Conservation (phyloP, 805 yeast species). For the Clavispora fructus region DNA sequence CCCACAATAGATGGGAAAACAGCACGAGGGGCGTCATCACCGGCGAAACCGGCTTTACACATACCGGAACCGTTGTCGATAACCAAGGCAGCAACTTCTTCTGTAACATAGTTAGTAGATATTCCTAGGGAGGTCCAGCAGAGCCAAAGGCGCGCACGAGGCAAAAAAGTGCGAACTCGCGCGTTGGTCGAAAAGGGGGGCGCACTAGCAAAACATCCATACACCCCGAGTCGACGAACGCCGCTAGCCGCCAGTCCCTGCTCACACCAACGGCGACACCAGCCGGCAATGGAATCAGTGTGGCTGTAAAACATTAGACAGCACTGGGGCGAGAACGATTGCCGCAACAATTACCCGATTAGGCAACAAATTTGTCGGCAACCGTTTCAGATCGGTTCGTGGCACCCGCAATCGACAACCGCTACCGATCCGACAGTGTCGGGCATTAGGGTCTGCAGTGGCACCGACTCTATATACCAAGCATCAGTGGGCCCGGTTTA, state of each 20-base stretch:
- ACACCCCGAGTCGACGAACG: conserved; percentile 6
- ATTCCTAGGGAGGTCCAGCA: background rate
- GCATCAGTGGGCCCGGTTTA: background rate
- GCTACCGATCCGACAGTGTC: background rate
- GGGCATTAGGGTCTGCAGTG: background rate
- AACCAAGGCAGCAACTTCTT: conserved; percentile 61
- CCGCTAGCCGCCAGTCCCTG: background rate
- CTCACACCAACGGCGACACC: background rate
- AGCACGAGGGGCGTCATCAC: conserved; percentile 99
- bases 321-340: background rate
- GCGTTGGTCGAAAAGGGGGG: background rate
- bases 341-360: background rate
- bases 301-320: background rate
- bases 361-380: background rate
- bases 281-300: background rate
- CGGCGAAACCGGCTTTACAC: conserved; percentile 99
- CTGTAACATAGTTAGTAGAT: conserved; percentile 21
- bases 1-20: conserved; percentile 99
- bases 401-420: background rate
- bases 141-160: background rate
- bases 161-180: background rate
- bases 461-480: background rate
- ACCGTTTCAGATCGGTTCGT: background rate
- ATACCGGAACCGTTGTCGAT: conserved; percentile 99
- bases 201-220: conserved; percentile 6